Conservation (phyloP, 2,329 filamentous ascomycete species). For the Verticillium albo-atrum region DNA sequence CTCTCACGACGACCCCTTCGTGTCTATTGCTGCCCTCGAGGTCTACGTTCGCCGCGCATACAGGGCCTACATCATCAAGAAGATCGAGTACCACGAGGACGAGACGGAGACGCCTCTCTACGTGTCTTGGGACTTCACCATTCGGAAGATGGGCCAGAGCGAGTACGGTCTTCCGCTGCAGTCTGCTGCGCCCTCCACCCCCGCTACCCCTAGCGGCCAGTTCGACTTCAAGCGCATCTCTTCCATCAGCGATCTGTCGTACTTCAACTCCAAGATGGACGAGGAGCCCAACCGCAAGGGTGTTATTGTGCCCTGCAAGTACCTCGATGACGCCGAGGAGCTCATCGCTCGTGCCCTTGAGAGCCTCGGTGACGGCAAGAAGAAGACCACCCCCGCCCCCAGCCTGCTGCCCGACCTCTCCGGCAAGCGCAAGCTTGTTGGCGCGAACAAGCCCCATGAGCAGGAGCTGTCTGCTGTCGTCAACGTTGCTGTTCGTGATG, state of each 20-base stretch:
- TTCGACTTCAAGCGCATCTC: conserved; percentile 74
- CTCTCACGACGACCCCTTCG: conserved; percentile 88
- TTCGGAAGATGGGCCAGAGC: conserved; percentile 87
- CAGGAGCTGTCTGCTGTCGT: conserved; percentile 87
- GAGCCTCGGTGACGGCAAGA: conserved; percentile 57
- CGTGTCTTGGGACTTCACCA: conserved; percentile 91
- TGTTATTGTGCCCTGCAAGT: conserved; percentile 89
- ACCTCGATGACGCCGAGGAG: conserved; percentile 92
- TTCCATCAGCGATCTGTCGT: conserved; percentile 96
- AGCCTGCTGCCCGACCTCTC: conserved; percentile 69
- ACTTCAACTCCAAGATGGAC: conserved; percentile 68
- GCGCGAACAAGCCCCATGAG: conserved; percentile 47
- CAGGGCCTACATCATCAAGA: conserved; percentile 88
- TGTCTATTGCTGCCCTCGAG: conserved; percentile 87
- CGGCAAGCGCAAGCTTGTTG: conserved; percentile 62
- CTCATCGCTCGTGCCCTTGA: conserved; percentile 80
- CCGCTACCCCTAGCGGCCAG: conserved; percentile 64
- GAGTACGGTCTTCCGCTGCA: conserved; percentile 81
- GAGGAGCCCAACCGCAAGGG: conserved; percentile 82
- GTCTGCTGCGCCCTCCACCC: conserved; percentile 78
- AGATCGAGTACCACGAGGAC: conserved; percentile 80
- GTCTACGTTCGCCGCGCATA: conserved; percentile 96
- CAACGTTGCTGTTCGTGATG: conserved; percentile 87
- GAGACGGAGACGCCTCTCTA: conserved; percentile 66
- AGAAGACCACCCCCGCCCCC: conserved; percentile 39